These are phyloP conservation scores for Ceratobasidium sp. DNA, from an alignment of 1,284 basidiomycete species.

Conservation along the genomic window DNA sequence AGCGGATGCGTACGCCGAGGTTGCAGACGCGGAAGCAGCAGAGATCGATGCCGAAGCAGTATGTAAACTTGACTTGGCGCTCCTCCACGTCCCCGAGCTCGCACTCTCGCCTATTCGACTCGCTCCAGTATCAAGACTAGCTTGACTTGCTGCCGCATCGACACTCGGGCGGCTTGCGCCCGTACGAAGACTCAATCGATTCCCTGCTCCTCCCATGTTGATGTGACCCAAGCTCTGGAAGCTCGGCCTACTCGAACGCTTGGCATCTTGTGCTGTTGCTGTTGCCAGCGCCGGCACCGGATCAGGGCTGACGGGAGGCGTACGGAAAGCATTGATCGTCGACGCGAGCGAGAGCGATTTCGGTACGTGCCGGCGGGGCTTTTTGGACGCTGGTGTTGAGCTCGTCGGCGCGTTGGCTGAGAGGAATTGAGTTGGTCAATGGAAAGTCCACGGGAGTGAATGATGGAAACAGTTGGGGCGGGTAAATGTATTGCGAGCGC, in stretches of 20 bases:
- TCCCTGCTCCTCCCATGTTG: neutral
- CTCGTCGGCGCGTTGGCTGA: neutral
- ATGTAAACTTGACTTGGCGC: too few species aligned
- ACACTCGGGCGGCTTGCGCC: too few species aligned
- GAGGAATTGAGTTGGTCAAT: too few species aligned
- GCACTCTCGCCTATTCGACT: too few species aligned
- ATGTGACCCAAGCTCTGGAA: conserved; percentile 6
- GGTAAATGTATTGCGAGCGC: too few species aligned
- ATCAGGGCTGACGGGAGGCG: conserved; percentile 12
- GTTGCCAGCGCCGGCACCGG: too few species aligned
- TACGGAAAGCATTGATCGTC: conserved; percentile 34
- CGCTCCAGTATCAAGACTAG: too few species aligned
- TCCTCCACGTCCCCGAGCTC: too few species aligned
- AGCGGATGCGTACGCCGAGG: neutral
- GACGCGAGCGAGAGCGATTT: conserved; percentile 32
- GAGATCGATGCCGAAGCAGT: neutral
- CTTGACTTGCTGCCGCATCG: too few species aligned
- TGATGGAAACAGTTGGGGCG: too few species aligned
- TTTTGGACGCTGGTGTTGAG: conserved; percentile 21
- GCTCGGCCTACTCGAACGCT: conserved; percentile 1
- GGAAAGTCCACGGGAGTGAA: too few species aligned
- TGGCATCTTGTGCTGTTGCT: neutral
- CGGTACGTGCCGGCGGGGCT: neutral
- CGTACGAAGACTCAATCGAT: neutral
- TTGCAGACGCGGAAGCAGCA: too few species aligned